Evolutionary conservation across 352 stramenopile genomes (phyloP).

Genomic region (Phytopythium cucurbitacearum): DNA sequence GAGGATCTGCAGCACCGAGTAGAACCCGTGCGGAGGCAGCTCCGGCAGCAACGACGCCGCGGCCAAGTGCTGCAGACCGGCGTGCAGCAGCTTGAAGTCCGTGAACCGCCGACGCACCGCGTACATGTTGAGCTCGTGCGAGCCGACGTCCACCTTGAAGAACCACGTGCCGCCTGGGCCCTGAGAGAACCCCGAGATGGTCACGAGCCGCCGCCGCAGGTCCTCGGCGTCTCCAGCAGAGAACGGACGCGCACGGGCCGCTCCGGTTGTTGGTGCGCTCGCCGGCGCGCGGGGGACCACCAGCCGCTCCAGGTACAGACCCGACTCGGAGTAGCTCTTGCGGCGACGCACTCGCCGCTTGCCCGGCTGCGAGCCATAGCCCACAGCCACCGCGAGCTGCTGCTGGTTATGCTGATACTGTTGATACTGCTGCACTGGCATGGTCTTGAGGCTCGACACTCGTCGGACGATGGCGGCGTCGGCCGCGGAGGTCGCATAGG

Average conservation of each 20-base stretch:
- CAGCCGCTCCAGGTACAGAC: constrained; percentile 45
- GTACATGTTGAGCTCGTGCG: constrained; percentile 49
- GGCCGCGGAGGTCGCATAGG: constrained; percentile 17
- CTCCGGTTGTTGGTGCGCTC: constrained; percentile 12
- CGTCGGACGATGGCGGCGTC: constrained; percentile 27
- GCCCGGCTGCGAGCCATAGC: constrained; percentile 10
- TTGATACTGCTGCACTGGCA: constrained; percentile 9
- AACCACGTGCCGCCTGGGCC: constrained; percentile 68
- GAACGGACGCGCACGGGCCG: constrained; percentile 33
- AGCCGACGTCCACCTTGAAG: constrained; percentile 69
- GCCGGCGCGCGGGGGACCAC: constrained; percentile 1
- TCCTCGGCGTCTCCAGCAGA: constrained; percentile 50
- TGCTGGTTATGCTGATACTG: constrained; percentile 15
- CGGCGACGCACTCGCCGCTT: constrained; percentile 23
- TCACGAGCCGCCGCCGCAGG: constrained; percentile 35
- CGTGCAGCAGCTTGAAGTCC: constrained; percentile 68
- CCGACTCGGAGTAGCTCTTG: constrained; percentile 69
- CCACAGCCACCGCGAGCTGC: constrained; percentile 3
- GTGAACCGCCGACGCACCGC: constrained; percentile 67
- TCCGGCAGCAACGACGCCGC: constrained; percentile 20
- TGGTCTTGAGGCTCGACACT: constrained; percentile 28
- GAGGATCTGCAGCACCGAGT: constrained; percentile 66
- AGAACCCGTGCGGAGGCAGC: constrained; percentile 58
- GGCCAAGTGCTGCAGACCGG: constrained; percentile 37
- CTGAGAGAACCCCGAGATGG: constrained; percentile 60